phyloP scores from a whole-genome alignment of 1,284 basidiomycete species.

The Ceraceosorus bombacis region DNA sequence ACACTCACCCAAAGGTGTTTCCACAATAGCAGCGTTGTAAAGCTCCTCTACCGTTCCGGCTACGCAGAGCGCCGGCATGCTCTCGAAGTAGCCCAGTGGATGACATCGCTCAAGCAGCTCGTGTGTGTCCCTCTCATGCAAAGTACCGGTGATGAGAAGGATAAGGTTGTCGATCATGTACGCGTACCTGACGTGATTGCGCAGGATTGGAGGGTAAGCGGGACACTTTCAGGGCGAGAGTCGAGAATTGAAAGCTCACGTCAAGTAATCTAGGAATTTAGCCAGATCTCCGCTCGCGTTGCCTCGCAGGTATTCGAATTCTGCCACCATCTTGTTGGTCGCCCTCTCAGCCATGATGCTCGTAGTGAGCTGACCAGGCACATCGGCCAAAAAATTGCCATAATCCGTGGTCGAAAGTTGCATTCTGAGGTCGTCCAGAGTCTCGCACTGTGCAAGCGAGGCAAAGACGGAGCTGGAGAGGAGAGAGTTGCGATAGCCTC shows the following conservation, averaged over 20 bases:
- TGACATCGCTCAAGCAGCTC: conserved; percentile 95
- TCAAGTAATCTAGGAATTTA: conserved; percentile 96
- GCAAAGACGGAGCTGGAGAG: conserved; percentile 81
- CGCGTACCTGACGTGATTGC: conserved; percentile 61
- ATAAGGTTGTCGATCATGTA: conserved; percentile 99
- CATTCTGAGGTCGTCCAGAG: conserved; percentile 69
- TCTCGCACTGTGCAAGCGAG: conserved; percentile 95
- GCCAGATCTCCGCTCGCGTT: conserved; percentile 85
- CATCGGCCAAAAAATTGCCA: conserved; percentile 95
- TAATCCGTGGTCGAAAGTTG: conserved; percentile 88
- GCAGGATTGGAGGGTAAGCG: conserved; percentile 12
- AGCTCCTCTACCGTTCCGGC: conserved; percentile 99
- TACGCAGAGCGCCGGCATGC: conserved; percentile 97
- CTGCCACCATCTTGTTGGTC: conserved; percentile 86
- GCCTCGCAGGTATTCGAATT: conserved; percentile 86
- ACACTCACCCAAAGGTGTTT: conserved; percentile 77
- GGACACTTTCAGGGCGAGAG: conserved; percentile 9
- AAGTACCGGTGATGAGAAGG: conserved; percentile 89
- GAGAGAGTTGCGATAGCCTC: conserved; percentile 89
- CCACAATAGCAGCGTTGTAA: conserved; percentile 91
- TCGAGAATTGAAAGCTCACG: conserved; percentile 53
- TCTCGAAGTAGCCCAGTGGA: conserved; percentile 92
- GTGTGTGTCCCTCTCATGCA: conserved; percentile 95
- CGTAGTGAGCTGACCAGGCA: conserved; percentile 88
- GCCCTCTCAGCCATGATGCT: conserved; percentile 92